Evolutionary conservation across 805 yeast species (phyloP), one percentile per base, ranked within the genome.

Genomic region (Myxozyma neglecta): DNA sequence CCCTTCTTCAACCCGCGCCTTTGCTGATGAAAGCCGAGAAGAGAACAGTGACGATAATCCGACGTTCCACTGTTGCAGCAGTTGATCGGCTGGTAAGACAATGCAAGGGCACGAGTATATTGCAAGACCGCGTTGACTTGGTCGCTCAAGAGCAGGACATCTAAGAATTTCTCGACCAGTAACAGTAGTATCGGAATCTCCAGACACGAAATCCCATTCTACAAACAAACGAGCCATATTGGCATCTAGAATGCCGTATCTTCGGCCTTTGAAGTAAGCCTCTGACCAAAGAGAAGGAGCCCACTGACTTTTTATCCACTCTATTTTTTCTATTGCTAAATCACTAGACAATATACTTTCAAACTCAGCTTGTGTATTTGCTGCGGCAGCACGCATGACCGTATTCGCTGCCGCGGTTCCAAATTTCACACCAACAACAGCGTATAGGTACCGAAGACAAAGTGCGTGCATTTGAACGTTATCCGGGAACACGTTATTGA

Each of bases 241-340:
- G 14, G 64, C 60, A 29, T 49, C 57, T 2, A 59, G 11, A 24
- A 60, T 51, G n/a, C 64, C 64, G 29, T 13, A 35, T 34, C 64
- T n/a, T n/a, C 36, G 34, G n/a, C 64, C 64, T 8, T 37, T 45
- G 16, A 60, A 60, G 11, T 18, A 20, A 37, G 48, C 45, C 48
- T 60, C 64, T 16, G 64, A 57, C 64, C 64, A 60, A 1, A 60
- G 14, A 13, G 46, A 16, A 9, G 64, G 64, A 18, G 60, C 53
- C 60, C 61, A 60, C 13, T 36, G 47, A 13, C 18, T 13, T 6
- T 43, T 20, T 1, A 60, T 39, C 55, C 55, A 53, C 20, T 51
- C 64, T 9, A 20, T 42, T n/a, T 48, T 35, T 10, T 49, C 57
- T 8, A 29, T n/a, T 14, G 60, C 18, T 3, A 60, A 35, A 29